Evolutionary conservation across 2,329 filamentous ascomycete genomes (phyloP), one percentile per base, ranked within the genome.

Genomic region (Karstenula rhodostoma): DNA sequence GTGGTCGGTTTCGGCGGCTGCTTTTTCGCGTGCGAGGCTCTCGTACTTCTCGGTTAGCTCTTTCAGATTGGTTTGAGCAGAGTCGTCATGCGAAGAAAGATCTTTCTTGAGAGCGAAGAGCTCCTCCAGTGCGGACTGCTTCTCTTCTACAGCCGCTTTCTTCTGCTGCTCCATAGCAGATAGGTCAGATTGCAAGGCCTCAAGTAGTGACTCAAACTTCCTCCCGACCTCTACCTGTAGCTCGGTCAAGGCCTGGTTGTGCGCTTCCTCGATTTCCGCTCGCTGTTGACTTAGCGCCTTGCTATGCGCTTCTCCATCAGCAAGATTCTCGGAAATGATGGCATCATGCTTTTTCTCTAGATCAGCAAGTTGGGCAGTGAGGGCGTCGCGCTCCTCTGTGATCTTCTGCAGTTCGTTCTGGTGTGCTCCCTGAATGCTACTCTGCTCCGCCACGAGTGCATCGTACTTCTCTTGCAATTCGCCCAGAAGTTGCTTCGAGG

Each of bases 1-100:
- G 46, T 77, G 74, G 17, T 72, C 69, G 40, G 72, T 61, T 1
- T 74, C 73, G 17, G 69, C 65, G 7, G 66, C 60, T 4, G 64
- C 62, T 29, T 73, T 75, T 46, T 77, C 69, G 1, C 64, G 65
- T 5, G 71, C 44, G 6, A 75, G 61, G 15, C 29, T 47, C 44
- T 76, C 73, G 42, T 73, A 75, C 49, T 71, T 72, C 29, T 58
- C 61, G 2, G 63, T 66, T 13, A 74, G 52, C n/a, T 73, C 69
- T 7, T 59, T 61, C 35, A 68, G 32, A 19, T 59, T 65, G 9
- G 63, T 59, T 15, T 69, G 58, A 19, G 57, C 58, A 40, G 64
- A 60, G 23, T 71, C 62, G 9, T 70, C 65, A 19, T 63, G 65
- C 4, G 66, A 53, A 5, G 62, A 59, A 2, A 71, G 59, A 40